Evolutionary conservation across 192 early-diverging fungal species (phyloP).

Genomic region (Entomortierella parvispora): DNA sequence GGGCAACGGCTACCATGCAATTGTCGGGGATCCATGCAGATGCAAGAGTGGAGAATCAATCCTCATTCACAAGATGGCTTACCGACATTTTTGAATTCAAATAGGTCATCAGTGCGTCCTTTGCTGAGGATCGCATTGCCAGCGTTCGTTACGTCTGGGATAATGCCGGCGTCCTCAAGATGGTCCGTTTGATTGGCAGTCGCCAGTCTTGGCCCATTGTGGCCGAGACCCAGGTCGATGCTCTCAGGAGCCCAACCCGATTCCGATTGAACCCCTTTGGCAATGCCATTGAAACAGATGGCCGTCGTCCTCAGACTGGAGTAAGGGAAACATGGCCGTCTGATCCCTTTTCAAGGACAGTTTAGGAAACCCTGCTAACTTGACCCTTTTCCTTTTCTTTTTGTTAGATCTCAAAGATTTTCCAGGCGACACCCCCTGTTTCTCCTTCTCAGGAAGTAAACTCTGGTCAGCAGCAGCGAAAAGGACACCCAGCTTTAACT

Average conservation of each 20-base stretch:
- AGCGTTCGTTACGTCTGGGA: slow-evolving; percentile 49
- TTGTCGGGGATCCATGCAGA: too few species aligned
- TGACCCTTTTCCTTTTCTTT: background rate
- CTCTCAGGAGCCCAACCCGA: slow-evolving; percentile 25
- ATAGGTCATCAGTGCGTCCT: slow-evolving; percentile 42
- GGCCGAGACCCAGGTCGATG: slow-evolving; percentile 50
- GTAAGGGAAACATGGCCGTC: slow-evolving; percentile 3
- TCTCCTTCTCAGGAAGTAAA: slow-evolving; percentile 20
- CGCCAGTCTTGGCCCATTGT: slow-evolving; percentile 55
- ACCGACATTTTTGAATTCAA: background rate
- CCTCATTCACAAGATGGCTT: background rate
- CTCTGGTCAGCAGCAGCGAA: slow-evolving; percentile 3
- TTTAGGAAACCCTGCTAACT: background rate
- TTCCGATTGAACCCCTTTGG: slow-evolving; percentile 54
- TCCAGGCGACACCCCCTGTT: slow-evolving; percentile 19
- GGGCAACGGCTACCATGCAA: too few species aligned
- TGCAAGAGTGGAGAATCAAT: background rate
- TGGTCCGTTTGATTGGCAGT: slow-evolving; percentile 45
- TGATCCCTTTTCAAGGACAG: too few species aligned
- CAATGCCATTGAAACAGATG: slow-evolving; percentile 20
- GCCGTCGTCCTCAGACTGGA: slow-evolving; percentile 17
- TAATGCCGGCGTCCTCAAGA: slow-evolving; percentile 50
- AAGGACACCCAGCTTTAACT: slow-evolving; percentile 49
- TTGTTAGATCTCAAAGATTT: slow-evolving; percentile 46
- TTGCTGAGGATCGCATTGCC: slow-evolving; percentile 30